Base-by-base conservation (phyloP, 2,329 filamentous ascomycete genomes). In the Cladosporium sp. region DNA sequence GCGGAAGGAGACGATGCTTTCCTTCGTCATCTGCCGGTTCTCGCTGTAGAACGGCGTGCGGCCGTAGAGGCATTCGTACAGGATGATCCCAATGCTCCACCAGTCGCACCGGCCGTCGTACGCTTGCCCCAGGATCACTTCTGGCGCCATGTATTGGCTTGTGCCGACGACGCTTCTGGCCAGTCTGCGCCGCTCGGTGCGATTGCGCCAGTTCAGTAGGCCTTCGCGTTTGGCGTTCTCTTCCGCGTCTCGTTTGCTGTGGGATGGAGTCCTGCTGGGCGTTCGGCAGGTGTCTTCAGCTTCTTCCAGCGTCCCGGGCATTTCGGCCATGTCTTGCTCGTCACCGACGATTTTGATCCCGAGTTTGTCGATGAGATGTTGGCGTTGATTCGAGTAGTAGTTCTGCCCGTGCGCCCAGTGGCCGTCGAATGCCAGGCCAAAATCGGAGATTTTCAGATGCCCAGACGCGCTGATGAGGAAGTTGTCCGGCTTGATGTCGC, bases 91-190 rank as follows among this genome's bases (percentile, higher is more conserved):
- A 60, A 97, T 82, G 70, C 91, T 96, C 92, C 88, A 97, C 89
- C 81, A 97, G 70, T 97, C 92, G 70, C 92, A 97, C 63, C 92
- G 80, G 24, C 88, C 92, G 70, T 97, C 93, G 67, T 97, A 97
- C 32, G 79, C 73, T 43, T 89, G 80, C 22, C 91, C 89, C 57
- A 80, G 76, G 52, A 96, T 85, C 15, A 97, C 88, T 72, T 97
- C 93, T 2, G 92, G 92, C 1, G 93, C 92, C 93, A 96, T 97
- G 73, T 97, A 97, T 65, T 96, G 92, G 66, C 90, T 96, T 2
- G 93, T 97, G 2, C 92, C 92, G 9, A 97, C 92, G 1, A 96
- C 84, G 40, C 90, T 96, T 58, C 84, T 82, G 1, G 92, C 92
- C 29, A 89, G 79, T 29, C 80, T 80, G 34, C 89, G 83, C 58